Conservation (phyloP, 1,284 basidiomycete genomes). For the Tilletia walkeri region DNA sequence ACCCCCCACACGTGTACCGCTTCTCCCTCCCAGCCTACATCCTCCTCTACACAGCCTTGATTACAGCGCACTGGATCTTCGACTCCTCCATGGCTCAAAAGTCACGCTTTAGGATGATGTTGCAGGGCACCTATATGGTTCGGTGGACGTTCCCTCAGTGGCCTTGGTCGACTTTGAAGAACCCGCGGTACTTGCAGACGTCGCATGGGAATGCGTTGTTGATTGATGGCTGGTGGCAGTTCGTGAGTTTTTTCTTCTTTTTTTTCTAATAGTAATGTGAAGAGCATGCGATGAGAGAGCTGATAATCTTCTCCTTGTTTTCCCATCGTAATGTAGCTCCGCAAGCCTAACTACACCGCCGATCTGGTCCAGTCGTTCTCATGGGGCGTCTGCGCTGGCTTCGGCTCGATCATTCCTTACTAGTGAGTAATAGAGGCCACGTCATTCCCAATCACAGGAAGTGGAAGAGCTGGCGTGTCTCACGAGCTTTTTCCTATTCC, state of each 20-base stretch:
- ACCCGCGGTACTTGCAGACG: conserved; percentile 90
- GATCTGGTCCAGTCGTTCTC: conserved; percentile 75
- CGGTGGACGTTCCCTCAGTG: conserved; percentile 85
- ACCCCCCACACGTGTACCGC: conserved; percentile 79
- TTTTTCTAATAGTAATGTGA: neutral
- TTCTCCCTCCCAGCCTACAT: conserved; percentile 78
- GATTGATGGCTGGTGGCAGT: conserved; percentile 84
- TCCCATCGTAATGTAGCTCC: conserved; percentile 19
- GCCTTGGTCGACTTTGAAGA: conserved; percentile 78
- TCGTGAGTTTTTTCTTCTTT: conserved; percentile 71
- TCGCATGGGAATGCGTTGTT: conserved; percentile 87
- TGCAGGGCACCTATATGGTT: conserved; percentile 75
- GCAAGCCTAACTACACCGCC: conserved; percentile 60
- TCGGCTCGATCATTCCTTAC: conserved; percentile 82
- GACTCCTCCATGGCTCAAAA: conserved; percentile 96
- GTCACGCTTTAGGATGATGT: conserved; percentile 95
- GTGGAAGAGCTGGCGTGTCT: conserved; percentile 46
- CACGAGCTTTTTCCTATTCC: neutral
- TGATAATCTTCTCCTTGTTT: conserved; percentile 41
- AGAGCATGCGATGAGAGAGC: conserved; percentile 22
- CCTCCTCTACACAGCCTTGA: conserved; percentile 53
- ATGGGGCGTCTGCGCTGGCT: conserved; percentile 85
- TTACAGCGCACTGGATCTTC: conserved; percentile 60
- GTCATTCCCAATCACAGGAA: conserved; percentile 69
- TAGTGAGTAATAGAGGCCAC: conserved; percentile 58